phyloP scores from a whole-genome alignment of 1,284 basidiomycete species.

The Hortiboletus rubellus region DNA sequence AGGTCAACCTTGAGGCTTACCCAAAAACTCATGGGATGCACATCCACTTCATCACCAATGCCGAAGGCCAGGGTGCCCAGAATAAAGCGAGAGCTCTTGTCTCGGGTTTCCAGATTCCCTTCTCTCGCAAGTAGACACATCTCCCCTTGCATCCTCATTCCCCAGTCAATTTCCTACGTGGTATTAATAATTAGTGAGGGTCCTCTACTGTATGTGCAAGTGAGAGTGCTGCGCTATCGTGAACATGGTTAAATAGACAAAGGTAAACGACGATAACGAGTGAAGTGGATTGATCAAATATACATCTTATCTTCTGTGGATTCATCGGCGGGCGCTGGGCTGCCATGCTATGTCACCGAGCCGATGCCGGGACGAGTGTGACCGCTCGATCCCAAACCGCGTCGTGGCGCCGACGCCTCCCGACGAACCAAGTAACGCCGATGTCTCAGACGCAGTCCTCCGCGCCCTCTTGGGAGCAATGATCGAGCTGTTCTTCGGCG shows the following conservation, averaged over 20 bases:
- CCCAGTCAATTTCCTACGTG: constrained; percentile 7
- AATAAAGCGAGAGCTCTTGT: constrained; percentile 81
- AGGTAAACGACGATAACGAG: constrained; percentile 12
- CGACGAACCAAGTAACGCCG: constrained; percentile 37
- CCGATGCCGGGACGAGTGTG: constrained; percentile 42
- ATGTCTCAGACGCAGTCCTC: constrained; percentile 68
- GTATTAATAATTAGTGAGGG: constrained; percentile 25
- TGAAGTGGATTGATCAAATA: constrained; percentile 7
- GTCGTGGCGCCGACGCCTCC: constrained; percentile 13
- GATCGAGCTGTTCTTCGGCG: constrained; percentile 44
- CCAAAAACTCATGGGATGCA: constrained; percentile 86
- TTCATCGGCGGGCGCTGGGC: constrained; percentile 21
- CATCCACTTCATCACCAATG: constrained; percentile 88
- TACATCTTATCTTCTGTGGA: background rate
- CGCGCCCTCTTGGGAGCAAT: constrained; percentile 66
- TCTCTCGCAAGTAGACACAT: constrained; percentile 44
- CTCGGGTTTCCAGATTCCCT: constrained; percentile 90
- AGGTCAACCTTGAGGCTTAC: constrained; percentile 89
- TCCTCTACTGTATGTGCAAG: constrained; percentile 28
- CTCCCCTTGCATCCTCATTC: background rate
- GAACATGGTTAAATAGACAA: constrained; percentile 19
- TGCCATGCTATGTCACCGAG: constrained; percentile 57
- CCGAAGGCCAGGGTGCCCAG: constrained; percentile 81
- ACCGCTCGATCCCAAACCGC: constrained; percentile 28
- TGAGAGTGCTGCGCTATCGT: constrained; percentile 21